These are phyloP conservation scores for Elaeagnus macrophylla DNA, from an alignment of 306 rosid genomes.

Conservation along the genomic window DNA sequence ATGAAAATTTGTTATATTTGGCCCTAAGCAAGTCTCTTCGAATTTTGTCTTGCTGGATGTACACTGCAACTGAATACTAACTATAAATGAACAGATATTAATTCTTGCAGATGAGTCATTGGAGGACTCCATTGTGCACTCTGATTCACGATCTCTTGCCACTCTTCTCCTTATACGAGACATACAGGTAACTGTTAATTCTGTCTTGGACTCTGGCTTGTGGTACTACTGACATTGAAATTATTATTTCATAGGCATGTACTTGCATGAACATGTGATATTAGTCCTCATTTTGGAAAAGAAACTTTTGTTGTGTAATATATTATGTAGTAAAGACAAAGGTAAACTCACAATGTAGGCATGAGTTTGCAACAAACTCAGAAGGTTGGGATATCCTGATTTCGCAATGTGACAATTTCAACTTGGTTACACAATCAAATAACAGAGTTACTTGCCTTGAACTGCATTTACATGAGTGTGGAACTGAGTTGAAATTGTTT, in stretches of 20 bases:
- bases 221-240: neutral
- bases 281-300: neutral
- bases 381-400: too few relatives aligned
- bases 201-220: conserved; percentile 7
- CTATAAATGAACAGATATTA: conserved; percentile 71
- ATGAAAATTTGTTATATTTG: neutral
- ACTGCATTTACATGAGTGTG: too few relatives aligned
- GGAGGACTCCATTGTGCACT: conserved; percentile 93
- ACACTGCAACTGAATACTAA: conserved; percentile 41
- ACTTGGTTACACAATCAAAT: too few relatives aligned
- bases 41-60: neutral
- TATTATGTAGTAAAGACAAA: too few relatives aligned
- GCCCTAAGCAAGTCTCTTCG: neutral
- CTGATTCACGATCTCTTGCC: conserved; percentile 92
- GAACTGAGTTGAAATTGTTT: too few relatives aligned
- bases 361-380: too few relatives aligned
- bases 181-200: conserved; percentile 59
- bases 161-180: conserved; percentile 97
- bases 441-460: too few relatives aligned
- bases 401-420: too few relatives aligned
- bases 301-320: neutral
- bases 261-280: neutral
- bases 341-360: too few relatives aligned
- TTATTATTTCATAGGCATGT: neutral
- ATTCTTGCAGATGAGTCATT: conserved; percentile 97